Conservation (phyloP, 2,329 filamentous ascomycete genomes). For the Aspergillus floridensis region DNA sequence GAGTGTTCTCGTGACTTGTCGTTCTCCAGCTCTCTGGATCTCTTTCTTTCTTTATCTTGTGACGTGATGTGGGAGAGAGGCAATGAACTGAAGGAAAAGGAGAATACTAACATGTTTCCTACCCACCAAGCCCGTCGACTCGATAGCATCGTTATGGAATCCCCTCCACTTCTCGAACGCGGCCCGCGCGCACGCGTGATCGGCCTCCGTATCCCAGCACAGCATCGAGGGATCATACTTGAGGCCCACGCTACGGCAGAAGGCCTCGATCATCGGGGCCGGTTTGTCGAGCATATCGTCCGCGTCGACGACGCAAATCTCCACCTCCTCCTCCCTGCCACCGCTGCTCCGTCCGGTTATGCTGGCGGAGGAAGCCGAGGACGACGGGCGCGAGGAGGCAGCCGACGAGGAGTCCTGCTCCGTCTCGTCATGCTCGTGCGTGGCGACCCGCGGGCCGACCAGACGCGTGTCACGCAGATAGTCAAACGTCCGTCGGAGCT, state of each 20-base stretch:
- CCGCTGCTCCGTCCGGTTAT: background rate
- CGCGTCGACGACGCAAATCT: constrained; percentile 85
- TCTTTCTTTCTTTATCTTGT: background rate
- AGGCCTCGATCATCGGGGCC: constrained; percentile 69
- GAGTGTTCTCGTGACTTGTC: too few relatives aligned
- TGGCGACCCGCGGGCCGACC: constrained; percentile 66
- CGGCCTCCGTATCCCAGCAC: constrained; percentile 74
- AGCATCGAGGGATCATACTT: constrained; percentile 77
- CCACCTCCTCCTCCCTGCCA: constrained; percentile 23
- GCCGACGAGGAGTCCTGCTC: constrained; percentile 27
- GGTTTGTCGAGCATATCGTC: constrained; percentile 91
- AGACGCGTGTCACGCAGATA: constrained; percentile 69
- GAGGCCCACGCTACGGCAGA: constrained; percentile 78
- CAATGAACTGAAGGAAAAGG: background rate
- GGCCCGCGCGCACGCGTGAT: constrained; percentile 64
- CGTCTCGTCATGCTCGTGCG: constrained; percentile 32
- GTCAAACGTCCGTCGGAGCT: constrained; percentile 84
- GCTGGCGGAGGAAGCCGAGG: background rate
- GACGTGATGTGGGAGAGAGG: background rate
- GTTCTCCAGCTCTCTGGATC: background rate
- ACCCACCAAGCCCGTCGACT: constrained; percentile 72
- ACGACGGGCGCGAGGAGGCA: constrained; percentile 18
- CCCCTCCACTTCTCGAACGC: constrained; percentile 96
- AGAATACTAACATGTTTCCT: constrained; percentile 41
- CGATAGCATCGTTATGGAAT: constrained; percentile 92